Evolutionary conservation across 2,329 filamentous ascomycete genomes (phyloP).

Genomic region (Microcera coccophila): DNA sequence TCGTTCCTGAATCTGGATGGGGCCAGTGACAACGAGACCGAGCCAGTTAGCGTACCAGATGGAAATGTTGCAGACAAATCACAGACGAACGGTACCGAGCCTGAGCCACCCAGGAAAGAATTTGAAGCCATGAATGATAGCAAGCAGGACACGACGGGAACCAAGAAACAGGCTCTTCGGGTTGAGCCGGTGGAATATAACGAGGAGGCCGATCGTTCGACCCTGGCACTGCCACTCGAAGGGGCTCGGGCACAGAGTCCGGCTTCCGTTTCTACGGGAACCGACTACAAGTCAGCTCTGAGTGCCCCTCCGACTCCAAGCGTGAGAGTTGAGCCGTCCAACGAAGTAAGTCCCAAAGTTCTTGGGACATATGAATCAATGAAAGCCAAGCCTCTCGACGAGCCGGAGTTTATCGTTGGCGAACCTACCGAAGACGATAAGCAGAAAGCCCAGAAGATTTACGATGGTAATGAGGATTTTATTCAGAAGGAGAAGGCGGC

Average conservation of each 20-base stretch:
- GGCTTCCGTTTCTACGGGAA: conserved; percentile 36
- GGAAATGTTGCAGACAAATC: conserved; percentile 13
- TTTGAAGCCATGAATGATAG: conserved; percentile 4
- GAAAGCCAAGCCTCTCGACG: conserved; percentile 47
- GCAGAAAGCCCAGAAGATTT: conserved; percentile 77
- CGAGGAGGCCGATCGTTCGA: conserved; percentile 32
- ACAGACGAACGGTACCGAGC: conserved; percentile 5
- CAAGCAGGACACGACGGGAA: conserved; percentile 28
- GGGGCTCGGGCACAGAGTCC: conserved; percentile 34
- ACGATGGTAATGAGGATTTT: conserved; percentile 77
- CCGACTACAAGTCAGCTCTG: conserved; percentile 40
- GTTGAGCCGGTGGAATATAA: conserved; percentile 30
- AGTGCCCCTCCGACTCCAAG: conserved; percentile 42
- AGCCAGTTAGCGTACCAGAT: conserved; percentile 17
- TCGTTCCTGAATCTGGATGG: conserved; percentile 51
- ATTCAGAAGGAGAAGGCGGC: conserved; percentile 76
- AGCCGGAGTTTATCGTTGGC: conserved; percentile 55
- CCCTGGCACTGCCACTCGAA: conserved; percentile 43
- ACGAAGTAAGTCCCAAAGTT: conserved; percentile 37
- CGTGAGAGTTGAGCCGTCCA: conserved; percentile 41
- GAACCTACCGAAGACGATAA: conserved; percentile 65
- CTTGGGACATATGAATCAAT: conserved; percentile 31
- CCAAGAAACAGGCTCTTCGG: conserved; percentile 24
- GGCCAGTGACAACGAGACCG: conserved; percentile 46
- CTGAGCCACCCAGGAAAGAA: conserved; percentile 3